Base-by-base conservation (phyloP, 371 early-diverging fungal species). In the Mortierella sp. region DNA sequence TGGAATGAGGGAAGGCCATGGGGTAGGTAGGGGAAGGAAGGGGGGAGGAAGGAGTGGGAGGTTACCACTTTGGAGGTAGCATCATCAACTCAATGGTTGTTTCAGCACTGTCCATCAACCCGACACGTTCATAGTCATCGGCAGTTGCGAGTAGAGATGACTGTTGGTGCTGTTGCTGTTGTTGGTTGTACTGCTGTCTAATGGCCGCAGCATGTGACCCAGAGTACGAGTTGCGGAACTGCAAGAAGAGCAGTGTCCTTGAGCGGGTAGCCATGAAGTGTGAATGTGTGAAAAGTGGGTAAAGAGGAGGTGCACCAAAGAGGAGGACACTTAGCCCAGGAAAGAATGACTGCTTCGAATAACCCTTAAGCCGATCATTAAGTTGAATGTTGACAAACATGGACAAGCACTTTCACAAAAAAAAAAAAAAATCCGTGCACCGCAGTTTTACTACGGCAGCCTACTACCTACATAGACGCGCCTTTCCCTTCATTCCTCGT, bases 151-250 rank as follows among this genome's bases (percentile, higher is more conserved):
- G 70, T 64, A 74, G 64, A 30, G 85, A 62, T 26, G 83, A 78
- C 62, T 85, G 84, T 64, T 88, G 84, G 58, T 75, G 73, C 18
- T 86, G 70, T n/a, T 85, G 78, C 32, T 77, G 64, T 63, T 87
- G 84, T 49, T 74, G 64, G 72, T 66, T 60, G 65, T 71, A 65
- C 51, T 70, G 66, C 58, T 84, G 75, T 26, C 74, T 74, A 71
- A 84, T 52, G 43, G 79, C 67, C 76, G 80, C 70, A 62, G 88
- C 83, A 79, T 89, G 90, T 22, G 90, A 83, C 45, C 96, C 88
- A 35, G 95, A 91, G 85, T 94, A 96, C 10, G 97, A 94, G 77
- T 96, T 96, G 74, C 98, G 90, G 84, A 94, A 96, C 86, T 98
- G 96, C 51, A 96, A 86, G 86, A 96, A 98, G 49, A 98, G 87